Base-by-base conservation (phyloP, 495 filamentous ascomycete genomes). In the Penicillium herquei region DNA sequence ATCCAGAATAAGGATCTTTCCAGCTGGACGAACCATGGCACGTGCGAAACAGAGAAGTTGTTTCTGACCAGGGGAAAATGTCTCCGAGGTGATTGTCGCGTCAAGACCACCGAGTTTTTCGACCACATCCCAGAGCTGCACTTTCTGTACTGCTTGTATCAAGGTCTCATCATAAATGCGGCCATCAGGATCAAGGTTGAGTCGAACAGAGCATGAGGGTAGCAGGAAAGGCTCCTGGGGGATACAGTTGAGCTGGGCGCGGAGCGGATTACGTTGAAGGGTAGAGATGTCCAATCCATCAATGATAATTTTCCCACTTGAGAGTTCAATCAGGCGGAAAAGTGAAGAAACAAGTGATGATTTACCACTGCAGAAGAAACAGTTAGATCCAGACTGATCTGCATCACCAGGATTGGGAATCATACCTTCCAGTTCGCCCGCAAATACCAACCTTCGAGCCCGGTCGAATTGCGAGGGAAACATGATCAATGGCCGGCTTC, bases 201-300 rank as follows among this genome's bases (percentile, higher is more conserved):
- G 49, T 1, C 72, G 61, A 3, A 81, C 57, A 1, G 74, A 74
- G 11, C 14, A 13, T 1, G 72, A 77, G 4, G 21, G 21, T 26
- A 26, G 21, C 21, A 26, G 21, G 21, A 26, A 26, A 26, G 21
- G 21, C 21, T 26, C 21, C 21, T 26, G 21, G 4, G 21, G 21
- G 21, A 26, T 26, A 26, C 21, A 26, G 4, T 26, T 26, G 4
- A 26, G 21, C 21, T 26, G 21, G 0, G 63, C 58, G 8, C 74
- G 67, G 40, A 76, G 54, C 6, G 64, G 56, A 47, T 68, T 49
- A 0, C 58, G 65, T 0, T 63, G 70, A 7, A 76, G 55, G 7
- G 66, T 70, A 12, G 71, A 64, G 11, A 80, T 55, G 43, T 75
- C 68, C 5, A 73, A n/a, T 1, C 67, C 69, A 45, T 82, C 78